phyloP scores from a whole-genome alignment of 768 basidiomycete species.

The Tremella fuciformis region DNA sequence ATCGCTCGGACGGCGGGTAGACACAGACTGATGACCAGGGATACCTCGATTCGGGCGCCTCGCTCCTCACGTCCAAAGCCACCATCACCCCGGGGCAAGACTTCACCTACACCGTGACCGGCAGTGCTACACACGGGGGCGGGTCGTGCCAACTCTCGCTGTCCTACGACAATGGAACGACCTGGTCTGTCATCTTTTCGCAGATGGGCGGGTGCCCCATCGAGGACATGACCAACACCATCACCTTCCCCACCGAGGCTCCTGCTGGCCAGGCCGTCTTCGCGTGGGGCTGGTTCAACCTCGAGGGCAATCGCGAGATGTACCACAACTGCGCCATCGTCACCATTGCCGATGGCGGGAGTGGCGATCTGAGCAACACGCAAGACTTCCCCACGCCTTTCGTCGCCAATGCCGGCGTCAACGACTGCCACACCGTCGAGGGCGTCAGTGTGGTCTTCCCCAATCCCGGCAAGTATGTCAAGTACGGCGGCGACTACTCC shows the following conservation, averaged over 20 bases:
- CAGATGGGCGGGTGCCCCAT: conserved; percentile 52
- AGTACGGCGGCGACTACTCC: conserved; percentile 44
- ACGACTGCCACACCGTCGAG: conserved; percentile 47
- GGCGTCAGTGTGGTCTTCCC: conserved; percentile 46
- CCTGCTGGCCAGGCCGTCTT: conserved; percentile 51
- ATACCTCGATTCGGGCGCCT: conserved; percentile 35
- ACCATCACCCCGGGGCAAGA: conserved; percentile 47
- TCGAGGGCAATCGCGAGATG: conserved; percentile 49
- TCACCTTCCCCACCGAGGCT: conserved; percentile 48
- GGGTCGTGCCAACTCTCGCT: conserved; percentile 54
- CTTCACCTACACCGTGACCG: conserved; percentile 42
- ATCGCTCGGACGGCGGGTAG: no score
- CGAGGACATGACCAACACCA: conserved; percentile 29
- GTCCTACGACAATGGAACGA: conserved; percentile 53
- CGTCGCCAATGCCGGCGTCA: conserved; percentile 47
- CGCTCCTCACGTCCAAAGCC: conserved; percentile 41
- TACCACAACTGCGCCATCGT: conserved; percentile 50
- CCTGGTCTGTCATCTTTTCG: conserved; percentile 52
- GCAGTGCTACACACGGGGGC: conserved; percentile 51
- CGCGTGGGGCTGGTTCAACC: conserved; percentile 54
- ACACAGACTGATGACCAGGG: conserved; percentile 19
- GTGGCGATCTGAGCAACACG: conserved; percentile 25
- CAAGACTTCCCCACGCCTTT: conserved; percentile 45
- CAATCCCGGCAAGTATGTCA: conserved; percentile 41
- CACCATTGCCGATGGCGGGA: conserved; percentile 42